Evolutionary conservation across 1,284 basidiomycete species (phyloP), one percentile per base, ranked within the genome.

Genomic region (Psilocybe mexicana): DNA sequence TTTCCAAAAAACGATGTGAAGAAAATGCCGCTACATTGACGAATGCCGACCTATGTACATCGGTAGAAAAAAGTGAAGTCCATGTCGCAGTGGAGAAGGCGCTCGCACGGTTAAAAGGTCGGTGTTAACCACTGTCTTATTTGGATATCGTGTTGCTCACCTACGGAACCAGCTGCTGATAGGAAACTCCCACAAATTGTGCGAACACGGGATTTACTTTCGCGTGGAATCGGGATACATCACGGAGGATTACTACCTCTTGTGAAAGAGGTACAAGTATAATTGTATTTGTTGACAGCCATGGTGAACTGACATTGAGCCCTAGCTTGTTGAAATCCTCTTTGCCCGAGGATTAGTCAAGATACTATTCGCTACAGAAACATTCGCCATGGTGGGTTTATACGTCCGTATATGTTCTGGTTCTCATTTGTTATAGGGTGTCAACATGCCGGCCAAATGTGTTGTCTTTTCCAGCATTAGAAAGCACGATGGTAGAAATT

Each of bases 381-480:
- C 97, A 0, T 99, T 99, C 72, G 97, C 97, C 0, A 99, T 99
- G 97, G 94, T 94, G 59, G 60, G 80, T 65, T 8, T 23, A 36
- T 33, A 43, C 30, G 14, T 28, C 24, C 58, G 6, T 23, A 11
- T 25, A 6, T 26, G 33, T 53, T 26, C 50, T 42, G 33, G 53
- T 23, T 30, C 30, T 18, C 35, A 56, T 38, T 43, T 54, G 38
- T 44, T 24, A 48, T 42, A 96, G 94, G 95, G 95, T 47, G 97
- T 99, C 59, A 99, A 99, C 75, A 99, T 99, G 97, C 97, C 97
- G 12, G 95, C 97, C 1, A 93, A 90, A 79, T 94, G 90, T 63
- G 97, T 99, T 1, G 97, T 98, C 1, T 99, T 99, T 73, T 96
- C 96, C 0, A 88, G 86, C 43, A 97, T 93, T 53, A 85, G 95